These are phyloP conservation scores for Cydonia oblonga DNA, from an alignment of 331 rosid species.

Conservation along the genomic window DNA sequence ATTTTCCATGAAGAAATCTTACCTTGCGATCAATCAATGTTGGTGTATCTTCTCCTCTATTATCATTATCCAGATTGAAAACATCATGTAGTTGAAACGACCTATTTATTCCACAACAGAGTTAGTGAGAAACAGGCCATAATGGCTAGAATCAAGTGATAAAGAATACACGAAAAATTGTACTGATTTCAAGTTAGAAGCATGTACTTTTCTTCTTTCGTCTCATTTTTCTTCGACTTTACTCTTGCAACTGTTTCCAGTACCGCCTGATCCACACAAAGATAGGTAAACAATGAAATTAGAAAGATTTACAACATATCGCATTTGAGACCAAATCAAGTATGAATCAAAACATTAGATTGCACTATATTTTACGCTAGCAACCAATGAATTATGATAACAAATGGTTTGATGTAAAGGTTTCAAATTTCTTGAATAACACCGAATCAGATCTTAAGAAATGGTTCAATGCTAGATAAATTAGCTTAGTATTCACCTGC, in stretches of 20 bases:
- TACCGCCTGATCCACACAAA: slow-evolving; percentile 67
- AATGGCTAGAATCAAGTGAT: slow-evolving; percentile 1
- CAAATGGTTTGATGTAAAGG: neutral
- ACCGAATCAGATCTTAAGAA: neutral
- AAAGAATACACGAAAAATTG: slow-evolving; percentile 1
- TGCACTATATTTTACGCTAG: neutral
- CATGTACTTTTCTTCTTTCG: slow-evolving; percentile 84
- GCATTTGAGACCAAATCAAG: neutral
- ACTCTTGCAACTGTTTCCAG: slow-evolving; percentile 98
- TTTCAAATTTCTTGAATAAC: neutral
- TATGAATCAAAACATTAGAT: neutral
- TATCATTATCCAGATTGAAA: no score
- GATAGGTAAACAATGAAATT: neutral
- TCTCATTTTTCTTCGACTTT: slow-evolving; percentile 85
- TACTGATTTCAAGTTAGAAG: neutral
- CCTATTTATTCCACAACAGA: no score
- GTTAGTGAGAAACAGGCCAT: neutral
- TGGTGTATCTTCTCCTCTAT: no score
- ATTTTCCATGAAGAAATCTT: no score
- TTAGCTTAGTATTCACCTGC: slow-evolving; percentile 49
- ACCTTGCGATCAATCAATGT: no score
- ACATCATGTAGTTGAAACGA: no score
- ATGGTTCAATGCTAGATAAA: neutral
- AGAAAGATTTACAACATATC: neutral
- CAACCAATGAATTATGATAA: neutral